These are phyloP conservation scores for Insectozyma bohioensis DNA, from an alignment of 1,139 yeast genomes.

Conservation along the genomic window DNA sequence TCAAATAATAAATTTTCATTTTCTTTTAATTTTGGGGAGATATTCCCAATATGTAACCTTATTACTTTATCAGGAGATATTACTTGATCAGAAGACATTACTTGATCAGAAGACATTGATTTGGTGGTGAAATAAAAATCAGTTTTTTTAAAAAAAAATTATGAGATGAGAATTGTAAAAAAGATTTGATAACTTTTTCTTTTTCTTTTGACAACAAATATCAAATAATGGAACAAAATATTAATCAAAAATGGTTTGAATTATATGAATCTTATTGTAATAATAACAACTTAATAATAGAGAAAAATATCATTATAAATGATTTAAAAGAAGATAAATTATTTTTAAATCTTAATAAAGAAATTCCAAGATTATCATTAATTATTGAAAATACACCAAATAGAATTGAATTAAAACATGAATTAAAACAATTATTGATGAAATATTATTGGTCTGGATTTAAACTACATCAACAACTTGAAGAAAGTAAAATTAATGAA, in stretches of 20 bases:
- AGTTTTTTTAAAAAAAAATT: conserved; percentile 4
- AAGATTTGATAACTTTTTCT: too few species aligned
- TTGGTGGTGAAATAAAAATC: too few species aligned
- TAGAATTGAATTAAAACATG: conserved; percentile 19
- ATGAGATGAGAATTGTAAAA: conserved; percentile 2
- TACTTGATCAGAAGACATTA: too few species aligned
- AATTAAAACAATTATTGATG: conserved; percentile 26
- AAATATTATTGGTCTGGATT: conserved; percentile 38
- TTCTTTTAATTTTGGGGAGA: conserved; percentile 53
- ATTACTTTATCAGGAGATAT: too few species aligned
- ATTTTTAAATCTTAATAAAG: conserved; percentile 7
- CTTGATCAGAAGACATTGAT: too few species aligned
- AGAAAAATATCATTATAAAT: conserved; percentile 2
- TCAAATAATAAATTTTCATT: conserved; percentile 40
- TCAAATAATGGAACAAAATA: conserved; percentile 6
- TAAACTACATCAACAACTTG: conserved; percentile 19
- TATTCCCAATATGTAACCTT: conserved; percentile 68
- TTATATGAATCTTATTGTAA: conserved; percentile 10
- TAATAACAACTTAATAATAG: conserved; percentile 5
- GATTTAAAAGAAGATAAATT: background rate
- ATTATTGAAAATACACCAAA: conserved; percentile 17
- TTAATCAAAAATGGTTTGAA: conserved; percentile 10
- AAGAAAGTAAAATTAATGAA: too few species aligned
- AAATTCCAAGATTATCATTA: conserved; percentile 15
- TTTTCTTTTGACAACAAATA: too few species aligned